phyloP scores from a whole-genome alignment of 2,329 filamentous ascomycete genomes.

The Hypoxylon sp. region DNA sequence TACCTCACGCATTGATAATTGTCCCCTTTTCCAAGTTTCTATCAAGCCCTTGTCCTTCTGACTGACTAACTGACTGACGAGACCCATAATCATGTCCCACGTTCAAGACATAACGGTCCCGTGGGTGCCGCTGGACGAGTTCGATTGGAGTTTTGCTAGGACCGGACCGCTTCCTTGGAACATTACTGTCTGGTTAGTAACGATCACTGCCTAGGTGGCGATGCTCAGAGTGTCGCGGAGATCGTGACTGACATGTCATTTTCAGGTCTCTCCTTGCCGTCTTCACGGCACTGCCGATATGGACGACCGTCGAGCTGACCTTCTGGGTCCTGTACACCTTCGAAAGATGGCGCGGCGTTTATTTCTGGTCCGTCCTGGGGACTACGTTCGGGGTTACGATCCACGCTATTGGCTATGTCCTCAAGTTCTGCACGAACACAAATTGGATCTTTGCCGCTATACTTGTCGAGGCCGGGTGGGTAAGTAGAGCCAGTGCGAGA shows the following conservation, averaged over 20 bases:
- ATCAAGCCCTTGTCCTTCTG: too few relatives aligned
- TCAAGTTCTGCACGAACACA: slow-evolving; percentile 26
- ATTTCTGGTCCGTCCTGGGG: slow-evolving; percentile 24
- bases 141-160: slow-evolving; percentile 28
- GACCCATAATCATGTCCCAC: slow-evolving; percentile 18
- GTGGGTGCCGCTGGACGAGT: slow-evolving; percentile 31
- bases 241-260: not conserved
- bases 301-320: slow-evolving; percentile 27
- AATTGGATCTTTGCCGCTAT: slow-evolving; percentile 25
- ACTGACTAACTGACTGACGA: too few relatives aligned
- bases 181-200: slow-evolving; percentile 27
- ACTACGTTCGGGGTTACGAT: slow-evolving; percentile 28
- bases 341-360: slow-evolving; percentile 23
- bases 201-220: not conserved
- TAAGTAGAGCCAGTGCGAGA: too few relatives aligned
- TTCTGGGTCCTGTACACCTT: slow-evolving; percentile 28
- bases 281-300: slow-evolving; percentile 28
- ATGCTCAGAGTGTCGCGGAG: not conserved
- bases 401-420: slow-evolving; percentile 24
- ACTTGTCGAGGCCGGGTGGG: slow-evolving; percentile 24
- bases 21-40: too few relatives aligned
- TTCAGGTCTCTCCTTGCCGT: slow-evolving; percentile 25
- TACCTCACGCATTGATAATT: not conserved
- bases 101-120: slow-evolving; percentile 28
- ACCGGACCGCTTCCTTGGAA: slow-evolving; percentile 29